Evolutionary conservation across 306 rosid genomes (phyloP).

Genomic region (Sechiopsis laciniata): DNA sequence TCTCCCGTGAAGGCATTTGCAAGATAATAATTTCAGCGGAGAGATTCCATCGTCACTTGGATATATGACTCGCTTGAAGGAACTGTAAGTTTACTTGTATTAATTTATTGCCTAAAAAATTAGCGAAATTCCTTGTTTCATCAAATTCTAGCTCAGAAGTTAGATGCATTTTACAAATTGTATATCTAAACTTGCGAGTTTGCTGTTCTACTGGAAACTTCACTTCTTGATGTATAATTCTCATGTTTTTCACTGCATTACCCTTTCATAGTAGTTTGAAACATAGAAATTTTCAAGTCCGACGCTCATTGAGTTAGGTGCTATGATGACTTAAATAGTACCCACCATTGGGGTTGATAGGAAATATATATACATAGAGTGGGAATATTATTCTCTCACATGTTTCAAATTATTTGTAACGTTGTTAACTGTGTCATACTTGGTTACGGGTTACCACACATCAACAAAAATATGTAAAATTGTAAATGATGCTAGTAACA

Average conservation of each 20-base stretch:
- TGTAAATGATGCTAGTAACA: not conserved
- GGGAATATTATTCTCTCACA: no score
- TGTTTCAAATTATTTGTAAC: not conserved
- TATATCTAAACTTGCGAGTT: not conserved
- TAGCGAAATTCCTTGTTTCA: not conserved
- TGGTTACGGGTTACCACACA: not conserved
- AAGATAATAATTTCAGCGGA: constrained; percentile 69
- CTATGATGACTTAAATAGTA: not conserved
- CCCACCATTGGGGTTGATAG: not conserved
- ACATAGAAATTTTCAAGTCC: not conserved
- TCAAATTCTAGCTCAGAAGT: not conserved
- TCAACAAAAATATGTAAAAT: not conserved
- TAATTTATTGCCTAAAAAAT: constrained; percentile 2
- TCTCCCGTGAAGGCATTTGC: constrained; percentile 61
- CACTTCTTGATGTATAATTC: not conserved
- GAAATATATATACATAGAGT: no score
- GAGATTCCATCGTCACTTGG: constrained; percentile 75
- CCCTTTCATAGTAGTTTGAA: not conserved
- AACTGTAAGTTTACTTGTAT: constrained; percentile 55
- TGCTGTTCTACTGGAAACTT: not conserved
- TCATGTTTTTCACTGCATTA: not conserved
- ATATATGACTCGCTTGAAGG: constrained; percentile 47
- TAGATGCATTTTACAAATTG: not conserved
- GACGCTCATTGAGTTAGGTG: not conserved
- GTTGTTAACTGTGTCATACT: not conserved